phyloP scores from a whole-genome alignment of 306 rosid species.

The Phaseolus lunatus region DNA sequence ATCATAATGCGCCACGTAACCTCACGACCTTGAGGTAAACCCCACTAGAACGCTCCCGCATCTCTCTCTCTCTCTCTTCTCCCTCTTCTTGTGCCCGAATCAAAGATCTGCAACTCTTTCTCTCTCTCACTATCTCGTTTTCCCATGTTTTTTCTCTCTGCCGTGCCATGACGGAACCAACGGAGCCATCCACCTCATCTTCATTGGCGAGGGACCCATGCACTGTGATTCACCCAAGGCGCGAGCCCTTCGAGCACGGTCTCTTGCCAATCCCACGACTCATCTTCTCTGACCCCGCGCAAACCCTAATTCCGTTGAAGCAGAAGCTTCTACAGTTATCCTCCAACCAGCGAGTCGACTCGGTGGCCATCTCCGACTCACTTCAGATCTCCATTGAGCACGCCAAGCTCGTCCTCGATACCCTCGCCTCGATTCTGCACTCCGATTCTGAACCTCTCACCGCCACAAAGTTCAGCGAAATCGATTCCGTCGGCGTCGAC shows the following conservation, averaged over 20 bases:
- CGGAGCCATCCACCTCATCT: constrained; percentile 62
- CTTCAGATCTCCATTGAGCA: constrained; percentile 89
- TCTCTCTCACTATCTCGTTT: constrained; percentile 11
- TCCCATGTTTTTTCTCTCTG: constrained; percentile 13
- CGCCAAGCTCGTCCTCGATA: constrained; percentile 78
- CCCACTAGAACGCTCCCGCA: constrained; percentile 38
- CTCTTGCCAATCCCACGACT: constrained; percentile 85
- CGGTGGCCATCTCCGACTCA: constrained; percentile 67
- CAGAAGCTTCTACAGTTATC: constrained; percentile 64
- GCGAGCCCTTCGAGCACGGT: constrained; percentile 93
- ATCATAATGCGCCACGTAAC: constrained; percentile 40
- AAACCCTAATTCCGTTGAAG: constrained; percentile 84
- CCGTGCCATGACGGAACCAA: constrained; percentile 72
- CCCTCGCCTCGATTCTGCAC: constrained; percentile 78
- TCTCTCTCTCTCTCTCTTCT: constrained; percentile 36
- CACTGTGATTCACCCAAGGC: constrained; percentile 74
- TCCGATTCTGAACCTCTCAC: constrained; percentile 77
- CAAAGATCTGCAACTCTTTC: constrained; percentile 58
- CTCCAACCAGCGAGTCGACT: constrained; percentile 58
- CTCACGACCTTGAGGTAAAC: background rate
- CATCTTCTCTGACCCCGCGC: constrained; percentile 81
- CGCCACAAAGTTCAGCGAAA: constrained; percentile 51
- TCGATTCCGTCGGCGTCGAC: constrained; percentile 68
- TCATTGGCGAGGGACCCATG: constrained; percentile 30
- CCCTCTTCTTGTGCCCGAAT: constrained; percentile 28